A percentile compares a stretch with the other conserved stretches of the same genome.
Conservation (phyloP, 129 eudicot genomes). For the Helichrysum umbraculigerum region DNA sequence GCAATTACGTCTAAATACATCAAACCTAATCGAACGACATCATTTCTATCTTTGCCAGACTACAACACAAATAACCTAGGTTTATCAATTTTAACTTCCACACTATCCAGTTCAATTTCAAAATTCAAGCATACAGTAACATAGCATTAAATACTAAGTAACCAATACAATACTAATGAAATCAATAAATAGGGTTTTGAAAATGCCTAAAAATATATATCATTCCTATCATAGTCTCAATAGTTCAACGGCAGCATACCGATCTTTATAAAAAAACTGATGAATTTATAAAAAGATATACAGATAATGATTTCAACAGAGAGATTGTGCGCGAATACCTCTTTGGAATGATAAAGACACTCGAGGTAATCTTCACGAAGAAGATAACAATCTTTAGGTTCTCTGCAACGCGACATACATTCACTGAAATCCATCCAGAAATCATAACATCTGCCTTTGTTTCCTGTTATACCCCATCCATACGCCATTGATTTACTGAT, state of each 20-base stretch:
- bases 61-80: too few relatives aligned
- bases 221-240: too few relatives aligned
- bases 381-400: conserved; percentile 83
- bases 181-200: not conserved
- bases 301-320: not conserved
- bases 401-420: conserved; percentile 89
- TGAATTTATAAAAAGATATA: not conserved
- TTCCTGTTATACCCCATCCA: conserved; percentile 97
- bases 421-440: conserved; percentile 98
- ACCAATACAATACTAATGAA: not conserved
- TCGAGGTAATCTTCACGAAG: conserved; percentile 96
- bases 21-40: too few relatives aligned
- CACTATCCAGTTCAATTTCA: too few relatives aligned
- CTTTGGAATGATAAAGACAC: conserved; percentile 93
- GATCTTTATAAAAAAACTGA: not conserved
- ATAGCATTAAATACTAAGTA: too few relatives aligned
- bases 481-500: conserved; percentile 56
- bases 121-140: too few relatives aligned
- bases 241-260: not conserved
- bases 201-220: not conserved
- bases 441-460: conserved; percentile 90
- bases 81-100: too few relatives aligned
- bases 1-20: too few relatives aligned
- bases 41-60: too few relatives aligned
- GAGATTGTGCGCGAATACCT: conserved; percentile 38